Evolutionary conservation across 371 early-diverging fungal species (phyloP).

Genomic region (Zychaea mexicana): DNA sequence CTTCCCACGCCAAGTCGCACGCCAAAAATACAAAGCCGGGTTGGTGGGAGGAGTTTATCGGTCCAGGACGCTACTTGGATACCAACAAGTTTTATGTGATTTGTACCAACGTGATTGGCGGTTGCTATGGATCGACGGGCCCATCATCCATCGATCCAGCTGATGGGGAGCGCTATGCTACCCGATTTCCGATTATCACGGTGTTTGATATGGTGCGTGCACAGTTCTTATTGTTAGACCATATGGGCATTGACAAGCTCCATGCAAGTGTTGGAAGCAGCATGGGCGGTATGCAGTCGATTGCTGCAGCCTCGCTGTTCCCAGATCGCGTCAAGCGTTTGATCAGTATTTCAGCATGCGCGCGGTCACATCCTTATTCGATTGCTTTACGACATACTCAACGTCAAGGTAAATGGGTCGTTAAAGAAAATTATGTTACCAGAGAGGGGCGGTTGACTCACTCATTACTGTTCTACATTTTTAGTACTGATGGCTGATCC

Average conservation of each 20-base stretch:
- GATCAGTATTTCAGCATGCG: constrained; percentile 89
- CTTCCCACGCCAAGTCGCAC: constrained; percentile 84
- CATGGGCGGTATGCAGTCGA: constrained; percentile 96
- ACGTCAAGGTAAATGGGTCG: constrained; percentile 64
- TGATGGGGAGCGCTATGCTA: constrained; percentile 80
- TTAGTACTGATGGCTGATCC: constrained; percentile 95
- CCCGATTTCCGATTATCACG: constrained; percentile 90
- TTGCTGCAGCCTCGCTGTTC: constrained; percentile 84
- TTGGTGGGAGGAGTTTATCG: constrained; percentile 98
- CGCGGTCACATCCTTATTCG: constrained; percentile 94
- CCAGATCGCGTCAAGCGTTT: constrained; percentile 83
- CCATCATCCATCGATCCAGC: constrained; percentile 78
- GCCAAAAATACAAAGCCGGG: constrained; percentile 78
- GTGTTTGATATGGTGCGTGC: constrained; percentile 95
- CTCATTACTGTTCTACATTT: neutral
- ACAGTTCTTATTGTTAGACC: constrained; percentile 84
- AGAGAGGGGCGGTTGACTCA: neutral
- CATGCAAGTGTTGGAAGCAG: constrained; percentile 92
- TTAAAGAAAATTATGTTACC: neutral
- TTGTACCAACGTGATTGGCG: constrained; percentile 88
- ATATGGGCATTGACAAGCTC: constrained; percentile 77
- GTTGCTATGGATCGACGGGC: constrained; percentile 90
- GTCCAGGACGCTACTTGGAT: constrained; percentile 80
- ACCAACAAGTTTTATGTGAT: constrained; percentile 87
- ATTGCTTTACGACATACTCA: constrained; percentile 93